Evolutionary conservation across 1,284 basidiomycete species (phyloP).

Genomic region (Trametes polyzona): DNA sequence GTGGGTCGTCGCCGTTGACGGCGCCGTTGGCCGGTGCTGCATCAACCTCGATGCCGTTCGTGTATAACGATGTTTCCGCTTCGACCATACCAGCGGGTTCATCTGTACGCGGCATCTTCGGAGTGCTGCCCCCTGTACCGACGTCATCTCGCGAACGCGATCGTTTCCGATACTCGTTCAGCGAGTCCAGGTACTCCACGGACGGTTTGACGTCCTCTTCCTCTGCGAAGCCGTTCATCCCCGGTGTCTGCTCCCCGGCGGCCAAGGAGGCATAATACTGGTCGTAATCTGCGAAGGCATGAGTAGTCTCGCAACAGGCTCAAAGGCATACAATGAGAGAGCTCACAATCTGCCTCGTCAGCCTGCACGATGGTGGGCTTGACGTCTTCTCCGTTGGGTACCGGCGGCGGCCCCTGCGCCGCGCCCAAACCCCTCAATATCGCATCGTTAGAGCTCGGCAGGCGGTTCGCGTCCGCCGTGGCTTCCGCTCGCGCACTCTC

Average conservation of each 20-base stretch:
- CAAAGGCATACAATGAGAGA: neutral
- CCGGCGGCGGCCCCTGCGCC: slow-evolving; percentile 41
- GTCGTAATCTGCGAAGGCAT: slow-evolving; percentile 61
- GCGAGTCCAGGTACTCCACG: slow-evolving; percentile 63
- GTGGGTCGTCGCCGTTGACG: slow-evolving; percentile 44
- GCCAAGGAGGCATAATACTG: slow-evolving; percentile 79
- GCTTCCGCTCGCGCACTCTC: slow-evolving; percentile 57
- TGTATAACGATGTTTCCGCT: slow-evolving; percentile 18
- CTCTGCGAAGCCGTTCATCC: slow-evolving; percentile 50
- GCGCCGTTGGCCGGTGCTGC: slow-evolving; percentile 20
- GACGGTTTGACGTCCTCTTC: slow-evolving; percentile 72
- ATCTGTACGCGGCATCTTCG: slow-evolving; percentile 53
- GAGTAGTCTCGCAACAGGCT: neutral
- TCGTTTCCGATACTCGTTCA: slow-evolving; percentile 72
- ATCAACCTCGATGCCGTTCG: slow-evolving; percentile 21
- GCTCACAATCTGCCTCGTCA: slow-evolving; percentile 67
- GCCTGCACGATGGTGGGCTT: slow-evolving; percentile 55
- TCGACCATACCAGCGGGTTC: slow-evolving; percentile 22
- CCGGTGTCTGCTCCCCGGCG: slow-evolving; percentile 61
- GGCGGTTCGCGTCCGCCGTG: slow-evolving; percentile 32
- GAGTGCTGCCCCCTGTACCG: slow-evolving; percentile 38
- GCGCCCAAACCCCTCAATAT: slow-evolving; percentile 55
- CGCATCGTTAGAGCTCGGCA: slow-evolving; percentile 62
- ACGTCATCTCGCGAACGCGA: slow-evolving; percentile 68
- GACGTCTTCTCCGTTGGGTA: slow-evolving; percentile 49